Evolutionary conservation across 345 rosid species (phyloP).

Genomic region (Corymbia maculata): DNA sequence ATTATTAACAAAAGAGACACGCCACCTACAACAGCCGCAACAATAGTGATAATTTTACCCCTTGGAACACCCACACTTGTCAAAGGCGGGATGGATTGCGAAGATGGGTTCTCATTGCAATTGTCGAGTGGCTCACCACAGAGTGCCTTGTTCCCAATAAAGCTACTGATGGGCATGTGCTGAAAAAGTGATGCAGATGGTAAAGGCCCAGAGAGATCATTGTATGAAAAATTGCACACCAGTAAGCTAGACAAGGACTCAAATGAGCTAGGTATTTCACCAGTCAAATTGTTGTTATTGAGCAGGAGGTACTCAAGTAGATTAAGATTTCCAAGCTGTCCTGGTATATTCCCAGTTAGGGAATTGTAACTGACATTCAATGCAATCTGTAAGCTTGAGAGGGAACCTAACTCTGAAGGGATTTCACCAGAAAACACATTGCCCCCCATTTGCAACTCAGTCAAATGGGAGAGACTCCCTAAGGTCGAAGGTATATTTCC

Average conservation of each 20-base stretch:
- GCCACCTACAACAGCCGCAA: slow-evolving; percentile 59
- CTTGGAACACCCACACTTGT: slow-evolving; percentile 10
- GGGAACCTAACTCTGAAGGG: slow-evolving; percentile 65
- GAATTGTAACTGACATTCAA: slow-evolving; percentile 81
- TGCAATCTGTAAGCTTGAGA: slow-evolving; percentile 86
- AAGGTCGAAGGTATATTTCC: slow-evolving; percentile 58
- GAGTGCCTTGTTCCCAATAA: slow-evolving; percentile 62
- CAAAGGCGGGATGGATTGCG: slow-evolving; percentile 12
- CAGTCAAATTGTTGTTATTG: slow-evolving; percentile 69
- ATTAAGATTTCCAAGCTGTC: slow-evolving; percentile 65
- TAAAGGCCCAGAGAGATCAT: slow-evolving; percentile 62
- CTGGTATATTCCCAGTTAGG: slow-evolving; percentile 64
- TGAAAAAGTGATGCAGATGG: slow-evolving; percentile 50
- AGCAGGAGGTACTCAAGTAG: slow-evolving; percentile 58
- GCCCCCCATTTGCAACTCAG: slow-evolving; percentile 92
- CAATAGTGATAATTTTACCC: slow-evolving; percentile 48
- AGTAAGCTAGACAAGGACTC: slow-evolving; percentile 62
- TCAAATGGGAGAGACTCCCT: slow-evolving; percentile 66
- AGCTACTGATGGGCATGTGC: slow-evolving; percentile 52
- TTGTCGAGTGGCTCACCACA: slow-evolving; percentile 59
- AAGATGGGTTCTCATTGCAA: slow-evolving; percentile 37
- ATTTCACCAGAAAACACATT: slow-evolving; percentile 68
- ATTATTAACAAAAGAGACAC: slow-evolving; percentile 64
- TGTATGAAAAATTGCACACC: slow-evolving; percentile 88
- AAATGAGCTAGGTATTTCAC: slow-evolving; percentile 63